These are phyloP conservation scores for Botryotinia globosa DNA, from an alignment of 2,329 filamentous ascomycete genomes.

Conservation along the genomic window DNA sequence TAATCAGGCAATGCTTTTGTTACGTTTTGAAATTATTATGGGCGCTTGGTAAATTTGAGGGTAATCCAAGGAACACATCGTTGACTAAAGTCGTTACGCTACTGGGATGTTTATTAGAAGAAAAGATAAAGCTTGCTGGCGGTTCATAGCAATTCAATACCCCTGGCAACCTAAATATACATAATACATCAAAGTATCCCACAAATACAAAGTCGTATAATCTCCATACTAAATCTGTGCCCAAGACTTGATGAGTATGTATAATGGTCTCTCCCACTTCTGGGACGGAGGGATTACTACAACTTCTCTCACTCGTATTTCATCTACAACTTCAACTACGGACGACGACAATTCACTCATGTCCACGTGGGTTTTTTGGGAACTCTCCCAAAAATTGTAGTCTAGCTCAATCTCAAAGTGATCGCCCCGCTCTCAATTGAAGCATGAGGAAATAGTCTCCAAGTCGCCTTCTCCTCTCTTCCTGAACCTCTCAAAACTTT, in stretches of 20 bases:
- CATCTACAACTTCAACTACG: neutral
- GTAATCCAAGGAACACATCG: neutral
- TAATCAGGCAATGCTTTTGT: neutral
- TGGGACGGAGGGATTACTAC: neutral
- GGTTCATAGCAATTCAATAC: neutral
- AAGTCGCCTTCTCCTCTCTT: no score
- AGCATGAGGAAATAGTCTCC: neutral
- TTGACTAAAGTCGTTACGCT: neutral
- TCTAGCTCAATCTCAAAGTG: neutral
- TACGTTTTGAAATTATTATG: neutral
- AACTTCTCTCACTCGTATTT: neutral
- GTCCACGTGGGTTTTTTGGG: no score
- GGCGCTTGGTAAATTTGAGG: neutral
- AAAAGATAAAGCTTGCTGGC: neutral
- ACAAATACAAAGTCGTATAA: neutral
- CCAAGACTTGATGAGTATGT: neutral
- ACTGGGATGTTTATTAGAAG: neutral
- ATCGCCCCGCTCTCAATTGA: neutral
- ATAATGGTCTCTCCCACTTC: neutral
- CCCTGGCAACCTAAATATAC: neutral
- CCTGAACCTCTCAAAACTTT: no score
- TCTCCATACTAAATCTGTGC: neutral
- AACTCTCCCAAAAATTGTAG: neutral
- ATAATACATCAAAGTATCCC: neutral
- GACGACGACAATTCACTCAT: neutral